phyloP scores from a whole-genome alignment of 306 rosid genomes.

The Myrica gale region DNA sequence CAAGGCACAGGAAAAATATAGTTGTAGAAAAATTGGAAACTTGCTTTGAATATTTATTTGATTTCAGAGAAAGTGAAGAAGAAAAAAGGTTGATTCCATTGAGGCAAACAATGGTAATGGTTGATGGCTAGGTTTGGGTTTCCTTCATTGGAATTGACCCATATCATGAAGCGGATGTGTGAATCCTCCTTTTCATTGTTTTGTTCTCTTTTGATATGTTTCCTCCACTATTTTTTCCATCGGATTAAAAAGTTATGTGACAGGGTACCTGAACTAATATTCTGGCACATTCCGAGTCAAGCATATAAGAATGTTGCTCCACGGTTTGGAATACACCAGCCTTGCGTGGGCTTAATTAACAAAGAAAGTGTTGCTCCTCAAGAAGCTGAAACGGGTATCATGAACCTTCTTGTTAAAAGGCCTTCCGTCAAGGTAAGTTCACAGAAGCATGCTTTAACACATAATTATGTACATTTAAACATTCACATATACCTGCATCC shows the following conservation, averaged over 20 bases:
- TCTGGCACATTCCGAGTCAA: conserved; percentile 89
- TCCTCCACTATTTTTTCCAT: conserved; percentile 13
- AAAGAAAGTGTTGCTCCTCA: conserved; percentile 72
- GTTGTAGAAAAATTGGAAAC: background rate
- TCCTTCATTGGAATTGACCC: background rate
- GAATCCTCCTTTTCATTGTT: background rate
- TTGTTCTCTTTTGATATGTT: background rate
- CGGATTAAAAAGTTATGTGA: conserved; percentile 17
- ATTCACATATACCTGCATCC: background rate
- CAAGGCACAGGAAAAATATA: background rate
- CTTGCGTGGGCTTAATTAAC: conserved; percentile 85
- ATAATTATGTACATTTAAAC: background rate
- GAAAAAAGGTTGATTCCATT: background rate
- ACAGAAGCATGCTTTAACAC: background rate
- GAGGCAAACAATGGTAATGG: background rate
- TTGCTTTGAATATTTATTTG: background rate
- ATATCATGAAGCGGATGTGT: background rate
- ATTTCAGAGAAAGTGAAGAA: background rate
- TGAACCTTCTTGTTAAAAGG: conserved; percentile 59
- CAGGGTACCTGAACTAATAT: conserved; percentile 79
- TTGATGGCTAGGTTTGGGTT: background rate
- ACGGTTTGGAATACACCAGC: conserved; percentile 41
- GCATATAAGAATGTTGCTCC: conserved; percentile 71
- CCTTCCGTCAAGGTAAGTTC: conserved; percentile 69
- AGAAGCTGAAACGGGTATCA: conserved; percentile 66